Base-by-base conservation (phyloP, 305 asterid genomes). In the Fraxinus nigra region DNA sequence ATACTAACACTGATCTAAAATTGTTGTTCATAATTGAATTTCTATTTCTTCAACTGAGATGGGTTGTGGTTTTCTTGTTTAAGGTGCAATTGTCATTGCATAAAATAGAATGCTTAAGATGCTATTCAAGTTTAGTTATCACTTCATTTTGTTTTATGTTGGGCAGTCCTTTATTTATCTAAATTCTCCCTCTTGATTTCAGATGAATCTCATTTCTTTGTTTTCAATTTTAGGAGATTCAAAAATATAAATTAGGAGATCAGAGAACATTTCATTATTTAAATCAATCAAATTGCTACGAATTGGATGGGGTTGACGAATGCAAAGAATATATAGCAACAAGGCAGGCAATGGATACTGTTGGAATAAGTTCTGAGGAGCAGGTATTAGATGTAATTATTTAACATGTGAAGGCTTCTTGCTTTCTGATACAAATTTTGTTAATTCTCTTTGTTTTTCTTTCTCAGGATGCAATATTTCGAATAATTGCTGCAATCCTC, bases 331-430 rank as follows among this genome's bases (percentile, higher is more conserved):
- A 97, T 87, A 30, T 83, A 37, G 95, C 86, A 5, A 97, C 98
- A 67, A 95, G 98, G 89, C 91, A 86, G 87, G 99, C 99, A 51
- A 97, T 97, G 99, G 98, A 97, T 82, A 87, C 95, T 73, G 99
- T 97, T 80, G 99, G 99, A 90, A 97, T 97, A 80, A 92, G 91
- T 87, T 80, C 84, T 40, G 92, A 89, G 80, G 98, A 97, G 80
- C 99, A 97, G 98, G 99, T 95, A 88, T 70, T 75, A 20, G 48
- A 46, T 78, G 73, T 9, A 54, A n/a, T n/a, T n/a, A 37, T 79
- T 84, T 81, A 75, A 56, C 72, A 38, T 54, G 72, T 9, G 65
- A 81, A 76, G 30, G 13, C 75, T 51, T 34, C 33, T 22, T 13
- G 59, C 22, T 40, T 48, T 46, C 40, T 56, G 48, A 65, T 74